phyloP scores from a whole-genome alignment of 495 filamentous ascomycete species.

The Ascodesmis nigricans region DNA sequence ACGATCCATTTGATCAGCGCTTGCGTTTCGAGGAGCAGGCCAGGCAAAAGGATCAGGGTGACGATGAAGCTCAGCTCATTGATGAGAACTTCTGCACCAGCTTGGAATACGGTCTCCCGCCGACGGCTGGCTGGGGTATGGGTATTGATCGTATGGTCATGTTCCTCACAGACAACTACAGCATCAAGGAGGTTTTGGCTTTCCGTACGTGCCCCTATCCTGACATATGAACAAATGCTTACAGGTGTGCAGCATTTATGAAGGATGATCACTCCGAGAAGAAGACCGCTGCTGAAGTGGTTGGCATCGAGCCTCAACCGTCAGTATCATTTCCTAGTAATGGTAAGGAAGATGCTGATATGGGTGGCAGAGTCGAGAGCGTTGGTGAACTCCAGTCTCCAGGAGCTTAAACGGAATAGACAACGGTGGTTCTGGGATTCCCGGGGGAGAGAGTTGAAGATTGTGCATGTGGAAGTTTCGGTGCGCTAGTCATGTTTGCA shows the following conservation, averaged over 20 bases:
- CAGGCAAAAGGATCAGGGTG: conserved; percentile 81
- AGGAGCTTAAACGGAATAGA: no score
- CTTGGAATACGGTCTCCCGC: conserved; percentile 72
- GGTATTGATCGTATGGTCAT: conserved; percentile 82
- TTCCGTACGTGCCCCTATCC: conserved; percentile 33
- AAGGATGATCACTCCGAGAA: conserved; percentile 38
- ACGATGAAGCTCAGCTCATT: conserved; percentile 87
- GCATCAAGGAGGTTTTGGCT: conserved; percentile 84
- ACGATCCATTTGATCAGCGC: conserved; percentile 87
- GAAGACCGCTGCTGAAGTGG: conserved; percentile 42
- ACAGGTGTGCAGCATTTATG: conserved; percentile 32
- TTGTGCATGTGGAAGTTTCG: no score
- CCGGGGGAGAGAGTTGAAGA: no score
- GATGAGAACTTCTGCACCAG: conserved; percentile 81
- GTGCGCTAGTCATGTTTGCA: no score
- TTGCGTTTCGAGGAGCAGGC: conserved; percentile 93
- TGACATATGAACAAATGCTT: not conserved
- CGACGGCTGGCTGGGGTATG: conserved; percentile 92
- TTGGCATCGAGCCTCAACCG: conserved; percentile 32
- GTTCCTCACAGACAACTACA: conserved; percentile 92
- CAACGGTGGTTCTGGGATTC: no score
- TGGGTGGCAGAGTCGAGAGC: conserved; percentile 11
- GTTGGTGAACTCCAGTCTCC: conserved; percentile 18
- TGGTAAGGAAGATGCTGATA: not conserved
- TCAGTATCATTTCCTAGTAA: conserved; percentile 3